These are phyloP conservation scores for Acacia acuminata DNA, from an alignment of 306 rosid genomes.

Conservation along the genomic window DNA sequence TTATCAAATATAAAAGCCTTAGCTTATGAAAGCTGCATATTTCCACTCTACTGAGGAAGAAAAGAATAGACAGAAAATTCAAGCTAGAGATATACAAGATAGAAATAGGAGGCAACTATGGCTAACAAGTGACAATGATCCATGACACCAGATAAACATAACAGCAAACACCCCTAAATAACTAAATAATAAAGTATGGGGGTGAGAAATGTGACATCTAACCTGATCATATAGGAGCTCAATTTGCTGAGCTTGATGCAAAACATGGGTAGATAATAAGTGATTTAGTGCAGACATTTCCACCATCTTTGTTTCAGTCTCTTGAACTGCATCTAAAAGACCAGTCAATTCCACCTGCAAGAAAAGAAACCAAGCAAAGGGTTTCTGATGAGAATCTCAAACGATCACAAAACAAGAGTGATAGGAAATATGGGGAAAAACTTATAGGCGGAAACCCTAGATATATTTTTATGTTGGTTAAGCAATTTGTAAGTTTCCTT, in stretches of 20 bases:
- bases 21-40: not conserved
- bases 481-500: not conserved
- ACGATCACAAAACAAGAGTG: not conserved
- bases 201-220: slow-evolving; percentile 22
- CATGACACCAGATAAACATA: slow-evolving; percentile 4
- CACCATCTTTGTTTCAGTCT: slow-evolving; percentile 98
- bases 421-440: not conserved
- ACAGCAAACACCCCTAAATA: not conserved
- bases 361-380: slow-evolving; percentile 26
- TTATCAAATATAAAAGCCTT: not conserved
- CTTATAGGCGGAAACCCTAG: not conserved
- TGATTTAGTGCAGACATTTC: slow-evolving; percentile 98
- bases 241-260: slow-evolving; percentile 94
- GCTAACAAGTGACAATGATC: not conserved
- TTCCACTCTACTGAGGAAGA: not conserved
- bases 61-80: not conserved
- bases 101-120: not conserved
- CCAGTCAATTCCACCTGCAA: slow-evolving; percentile 76
- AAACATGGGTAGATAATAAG: slow-evolving; percentile 92
- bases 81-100: not conserved
- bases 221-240: slow-evolving; percentile 91
- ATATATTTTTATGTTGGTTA: not conserved
- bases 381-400: slow-evolving; percentile 27
- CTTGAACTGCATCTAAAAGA: slow-evolving; percentile 83
- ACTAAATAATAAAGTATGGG: not conserved